phyloP scores from a whole-genome alignment of 768 basidiomycete species.

The Kwoniella botswanensis region DNA sequence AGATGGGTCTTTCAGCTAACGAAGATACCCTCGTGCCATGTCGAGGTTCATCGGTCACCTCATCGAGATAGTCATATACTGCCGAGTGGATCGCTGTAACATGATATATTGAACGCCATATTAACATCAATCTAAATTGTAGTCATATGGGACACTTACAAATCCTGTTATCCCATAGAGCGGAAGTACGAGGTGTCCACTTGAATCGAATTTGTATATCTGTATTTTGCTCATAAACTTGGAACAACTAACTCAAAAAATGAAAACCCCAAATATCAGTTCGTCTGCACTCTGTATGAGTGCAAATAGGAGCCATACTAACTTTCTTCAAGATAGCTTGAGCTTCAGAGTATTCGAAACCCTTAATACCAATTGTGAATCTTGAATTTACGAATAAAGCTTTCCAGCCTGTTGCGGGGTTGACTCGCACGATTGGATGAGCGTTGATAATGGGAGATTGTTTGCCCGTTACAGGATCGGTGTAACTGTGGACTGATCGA shows the following conservation, averaged over 20 bases:
- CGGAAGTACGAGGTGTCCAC: constrained; percentile 65
- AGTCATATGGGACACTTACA: background rate
- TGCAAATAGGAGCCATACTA: background rate
- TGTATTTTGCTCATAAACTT: constrained; percentile 61
- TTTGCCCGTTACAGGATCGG: constrained; percentile 28
- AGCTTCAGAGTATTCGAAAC: constrained; percentile 34
- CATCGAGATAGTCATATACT: constrained; percentile 41
- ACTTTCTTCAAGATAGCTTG: constrained; percentile 30
- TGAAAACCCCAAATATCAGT: background rate
- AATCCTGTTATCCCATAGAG: constrained; percentile 66
- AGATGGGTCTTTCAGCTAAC: constrained; percentile 26
- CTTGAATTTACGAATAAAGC: constrained; percentile 38
- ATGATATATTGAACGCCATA: background rate
- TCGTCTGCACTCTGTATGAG: too few relatives aligned
- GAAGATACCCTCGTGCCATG: constrained; percentile 27
- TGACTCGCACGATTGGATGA: constrained; percentile 13
- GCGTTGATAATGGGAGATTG: constrained; percentile 22
- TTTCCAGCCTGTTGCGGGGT: constrained; percentile 45
- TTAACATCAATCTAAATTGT: background rate
- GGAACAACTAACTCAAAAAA: constrained; percentile 21
- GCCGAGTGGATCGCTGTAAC: constrained; percentile 32
- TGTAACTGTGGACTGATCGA: constrained; percentile 38
- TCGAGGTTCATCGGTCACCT: constrained; percentile 19
- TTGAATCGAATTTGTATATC: constrained; percentile 63
- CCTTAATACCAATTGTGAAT: constrained; percentile 40